These are phyloP conservation scores for Colletotrichum gloeosporioides DNA, from an alignment of 2,329 filamentous ascomycete species.

Conservation along the genomic window DNA sequence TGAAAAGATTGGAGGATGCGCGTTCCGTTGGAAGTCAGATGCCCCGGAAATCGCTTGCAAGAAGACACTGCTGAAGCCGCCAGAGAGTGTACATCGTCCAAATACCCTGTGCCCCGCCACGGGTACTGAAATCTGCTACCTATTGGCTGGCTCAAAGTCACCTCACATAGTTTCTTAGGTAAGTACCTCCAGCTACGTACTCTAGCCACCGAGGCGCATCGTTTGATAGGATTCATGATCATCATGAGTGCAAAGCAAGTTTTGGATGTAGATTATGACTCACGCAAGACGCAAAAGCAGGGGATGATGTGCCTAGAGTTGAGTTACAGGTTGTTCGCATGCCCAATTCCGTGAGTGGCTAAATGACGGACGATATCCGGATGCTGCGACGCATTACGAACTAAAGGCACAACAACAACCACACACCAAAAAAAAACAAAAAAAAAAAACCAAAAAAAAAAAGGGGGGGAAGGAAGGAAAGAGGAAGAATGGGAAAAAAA, in stretches of 20 bases:
- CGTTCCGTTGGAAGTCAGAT: background rate
- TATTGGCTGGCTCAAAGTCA: background rate
- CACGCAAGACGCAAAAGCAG: background rate
- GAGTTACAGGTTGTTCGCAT: background rate
- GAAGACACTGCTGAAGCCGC: background rate
- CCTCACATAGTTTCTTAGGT: constrained; percentile 5
- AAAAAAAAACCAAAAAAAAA: too few species aligned
- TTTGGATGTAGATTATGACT: background rate
- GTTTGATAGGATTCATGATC: background rate
- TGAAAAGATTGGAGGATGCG: background rate
- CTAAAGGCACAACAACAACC: too few species aligned
- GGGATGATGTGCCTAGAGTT: background rate
- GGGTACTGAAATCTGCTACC: background rate
- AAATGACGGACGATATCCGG: background rate
- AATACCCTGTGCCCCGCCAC: background rate
- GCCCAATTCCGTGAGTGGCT: background rate
- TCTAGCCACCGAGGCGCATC: background rate
- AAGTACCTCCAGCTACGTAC: background rate
- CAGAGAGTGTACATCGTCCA: background rate
- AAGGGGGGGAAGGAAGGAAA: too few species aligned
- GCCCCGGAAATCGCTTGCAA: background rate
- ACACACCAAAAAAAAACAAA: too few species aligned
- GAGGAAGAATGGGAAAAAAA: background rate
- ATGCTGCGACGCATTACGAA: background rate
- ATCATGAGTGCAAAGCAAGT: background rate